Conservation (phyloP, 306 rosid species). For the Prunus campanulata region DNA sequence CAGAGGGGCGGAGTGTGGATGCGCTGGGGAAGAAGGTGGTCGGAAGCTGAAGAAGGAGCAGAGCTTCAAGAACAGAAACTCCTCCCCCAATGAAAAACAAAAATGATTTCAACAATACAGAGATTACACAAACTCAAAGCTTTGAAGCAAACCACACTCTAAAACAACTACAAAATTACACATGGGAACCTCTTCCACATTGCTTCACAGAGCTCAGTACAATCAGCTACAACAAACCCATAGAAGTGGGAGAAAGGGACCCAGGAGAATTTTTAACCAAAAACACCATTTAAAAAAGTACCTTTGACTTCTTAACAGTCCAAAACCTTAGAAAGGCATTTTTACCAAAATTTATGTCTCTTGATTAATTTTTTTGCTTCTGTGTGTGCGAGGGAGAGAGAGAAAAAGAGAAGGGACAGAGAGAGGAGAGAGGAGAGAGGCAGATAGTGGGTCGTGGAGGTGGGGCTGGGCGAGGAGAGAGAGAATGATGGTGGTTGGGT, state of each 20-base stretch:
- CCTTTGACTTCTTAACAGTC: neutral
- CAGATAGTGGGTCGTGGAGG: no score
- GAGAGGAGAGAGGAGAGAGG: no score
- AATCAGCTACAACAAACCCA: slow-evolving; percentile 36
- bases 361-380: no score
- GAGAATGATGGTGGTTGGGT: no score
- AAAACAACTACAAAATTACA: slow-evolving; percentile 9
- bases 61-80: slow-evolving; percentile 21
- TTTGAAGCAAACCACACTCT: slow-evolving; percentile 23
- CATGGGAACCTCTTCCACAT: slow-evolving; percentile 27
- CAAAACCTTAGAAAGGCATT: slow-evolving; percentile 31
- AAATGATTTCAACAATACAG: slow-evolving; percentile 7
- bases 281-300: slow-evolving; percentile 25
- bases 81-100: slow-evolving; percentile 13
- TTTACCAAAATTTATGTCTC: neutral
- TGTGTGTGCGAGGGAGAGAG: no score
- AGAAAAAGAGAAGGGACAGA: no score
- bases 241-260: slow-evolving; percentile 56
- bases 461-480: no score
- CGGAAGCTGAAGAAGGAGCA: neutral
- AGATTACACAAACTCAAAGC: slow-evolving; percentile 28
- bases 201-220: slow-evolving; percentile 12
- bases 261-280: slow-evolving; percentile 37
- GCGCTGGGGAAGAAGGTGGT: no score
- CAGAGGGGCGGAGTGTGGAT: no score